A percentile compares a stretch with the other conserved stretches of the same genome.
phyloP scores from a whole-genome alignment of 441 rosid species.

The Arabidopsis hybrid region DNA sequence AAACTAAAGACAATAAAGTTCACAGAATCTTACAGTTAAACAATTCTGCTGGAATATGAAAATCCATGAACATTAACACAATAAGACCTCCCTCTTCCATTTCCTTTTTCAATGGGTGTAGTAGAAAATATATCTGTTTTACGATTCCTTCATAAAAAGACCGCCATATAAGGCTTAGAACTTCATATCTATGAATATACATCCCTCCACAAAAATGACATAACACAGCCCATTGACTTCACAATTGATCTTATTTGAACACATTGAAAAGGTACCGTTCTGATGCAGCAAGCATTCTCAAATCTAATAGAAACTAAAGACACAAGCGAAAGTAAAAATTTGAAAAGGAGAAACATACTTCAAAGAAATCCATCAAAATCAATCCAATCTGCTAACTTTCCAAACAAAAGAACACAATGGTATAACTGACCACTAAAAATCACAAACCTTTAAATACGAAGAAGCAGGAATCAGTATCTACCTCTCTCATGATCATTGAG shows the following conservation, averaged over 20 bases:
- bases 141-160: neutral
- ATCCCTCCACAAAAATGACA: neutral
- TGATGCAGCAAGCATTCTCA: constrained; percentile 3
- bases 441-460: constrained; percentile 10
- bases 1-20: neutral
- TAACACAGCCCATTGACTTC: constrained; percentile 2
- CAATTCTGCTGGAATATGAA: constrained; percentile 17
- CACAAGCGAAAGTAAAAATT: neutral
- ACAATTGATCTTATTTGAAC: neutral
- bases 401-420: neutral
- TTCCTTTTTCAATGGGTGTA: constrained; percentile 14
- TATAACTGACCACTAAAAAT: neutral
- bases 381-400: constrained; percentile 16
- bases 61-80: constrained; percentile 13
- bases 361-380: neutral
- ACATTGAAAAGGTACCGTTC: neutral
- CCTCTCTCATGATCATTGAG: constrained; percentile 7
- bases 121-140: constrained; percentile 5
- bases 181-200: neutral
- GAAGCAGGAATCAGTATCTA: constrained; percentile 4
- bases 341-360: constrained; percentile 4
- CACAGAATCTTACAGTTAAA: neutral
- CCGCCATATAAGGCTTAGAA: neutral
- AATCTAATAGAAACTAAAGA: neutral
- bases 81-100: constrained; percentile 22